These are phyloP conservation scores for Nakazawaea laoshanensis DNA, from an alignment of 805 yeast species.

Conservation along the genomic window DNA sequence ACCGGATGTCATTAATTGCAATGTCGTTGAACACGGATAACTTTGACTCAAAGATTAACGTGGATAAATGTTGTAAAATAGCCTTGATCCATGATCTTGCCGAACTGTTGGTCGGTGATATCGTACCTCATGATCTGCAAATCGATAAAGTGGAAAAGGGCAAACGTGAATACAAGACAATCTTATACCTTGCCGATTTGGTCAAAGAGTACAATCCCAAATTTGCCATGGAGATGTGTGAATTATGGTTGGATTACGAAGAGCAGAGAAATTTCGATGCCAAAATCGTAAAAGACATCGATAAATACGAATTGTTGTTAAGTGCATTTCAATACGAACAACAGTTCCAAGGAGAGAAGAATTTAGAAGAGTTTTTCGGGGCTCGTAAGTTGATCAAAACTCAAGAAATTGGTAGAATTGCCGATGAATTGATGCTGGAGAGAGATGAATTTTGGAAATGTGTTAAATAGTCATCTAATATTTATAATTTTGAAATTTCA, in stretches of 20 bases:
- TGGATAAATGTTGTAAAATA: conserved; percentile 69
- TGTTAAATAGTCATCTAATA: background rate
- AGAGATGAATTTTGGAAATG: conserved; percentile 32
- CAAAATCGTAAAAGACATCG: conserved; percentile 85
- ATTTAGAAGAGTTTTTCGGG: conserved; percentile 60
- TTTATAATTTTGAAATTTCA: background rate
- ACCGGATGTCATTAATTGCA: conserved; percentile 80
- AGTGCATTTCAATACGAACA: conserved; percentile 84
- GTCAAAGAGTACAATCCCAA: conserved; percentile 54
- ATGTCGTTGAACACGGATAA: conserved; percentile 46
- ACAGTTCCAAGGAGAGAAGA: conserved; percentile 43
- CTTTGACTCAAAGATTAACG: conserved; percentile 38
- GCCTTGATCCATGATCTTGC: conserved; percentile 93
- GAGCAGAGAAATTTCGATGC: conserved; percentile 77
- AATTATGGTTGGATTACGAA: conserved; percentile 86
- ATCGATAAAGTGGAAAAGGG: conserved; percentile 77
- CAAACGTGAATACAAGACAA: conserved; percentile 68
- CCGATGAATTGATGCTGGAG: conserved; percentile 46
- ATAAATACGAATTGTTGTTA: conserved; percentile 79
- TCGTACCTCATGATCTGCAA: conserved; percentile 66
- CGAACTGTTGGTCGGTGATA: conserved; percentile 89
- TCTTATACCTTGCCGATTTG: conserved; percentile 52
- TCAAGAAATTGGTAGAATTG: conserved; percentile 59
- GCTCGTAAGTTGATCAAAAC: conserved; percentile 61
- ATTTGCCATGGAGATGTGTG: conserved; percentile 58